These are phyloP conservation scores for Globisporangium acanthophoron DNA, from an alignment of 352 stramenopile genomes.

Conservation along the genomic window DNA sequence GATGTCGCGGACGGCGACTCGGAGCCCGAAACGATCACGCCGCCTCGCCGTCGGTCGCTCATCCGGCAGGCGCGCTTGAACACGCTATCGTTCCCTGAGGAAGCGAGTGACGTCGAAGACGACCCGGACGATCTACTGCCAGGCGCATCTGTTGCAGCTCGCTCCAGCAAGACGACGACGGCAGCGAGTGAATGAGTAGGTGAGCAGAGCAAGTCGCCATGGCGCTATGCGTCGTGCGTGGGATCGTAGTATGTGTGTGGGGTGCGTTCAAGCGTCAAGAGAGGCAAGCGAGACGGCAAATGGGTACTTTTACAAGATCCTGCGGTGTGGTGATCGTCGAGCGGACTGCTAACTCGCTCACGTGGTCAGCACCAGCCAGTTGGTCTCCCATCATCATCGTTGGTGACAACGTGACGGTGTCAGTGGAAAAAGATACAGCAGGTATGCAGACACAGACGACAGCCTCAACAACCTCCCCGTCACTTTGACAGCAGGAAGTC, in stretches of 20 bases:
- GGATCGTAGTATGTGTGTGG: neutral
- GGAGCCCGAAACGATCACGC: slow-evolving; percentile 8
- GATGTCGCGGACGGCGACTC: slow-evolving; percentile 5
- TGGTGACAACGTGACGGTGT: too few species aligned
- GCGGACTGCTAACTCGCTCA: neutral
- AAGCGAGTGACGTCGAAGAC: slow-evolving; percentile 42
- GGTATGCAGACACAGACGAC: neutral
- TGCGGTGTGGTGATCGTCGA: too few species aligned
- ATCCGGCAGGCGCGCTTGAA: slow-evolving; percentile 38
- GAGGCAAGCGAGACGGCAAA: neutral
- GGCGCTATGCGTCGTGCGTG: neutral
- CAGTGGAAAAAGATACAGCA: neutral
- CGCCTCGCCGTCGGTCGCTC: slow-evolving; percentile 44
- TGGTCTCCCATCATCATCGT: too few species aligned
- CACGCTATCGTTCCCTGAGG: slow-evolving; percentile 39
- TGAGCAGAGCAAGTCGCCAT: too few species aligned
- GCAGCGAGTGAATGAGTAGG: neutral
- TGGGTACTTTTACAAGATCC: neutral
- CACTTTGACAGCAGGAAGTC: slow-evolving; percentile 39
- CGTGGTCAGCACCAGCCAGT: neutral
- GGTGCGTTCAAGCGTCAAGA: neutral
- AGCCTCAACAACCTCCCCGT: neutral
- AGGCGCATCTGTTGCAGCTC: slow-evolving; percentile 21
- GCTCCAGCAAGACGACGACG: slow-evolving; percentile 13
- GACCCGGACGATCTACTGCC: slow-evolving; percentile 38